Conservation (phyloP, 2,329 filamentous ascomycete genomes). For the Cladosporium sp. region DNA sequence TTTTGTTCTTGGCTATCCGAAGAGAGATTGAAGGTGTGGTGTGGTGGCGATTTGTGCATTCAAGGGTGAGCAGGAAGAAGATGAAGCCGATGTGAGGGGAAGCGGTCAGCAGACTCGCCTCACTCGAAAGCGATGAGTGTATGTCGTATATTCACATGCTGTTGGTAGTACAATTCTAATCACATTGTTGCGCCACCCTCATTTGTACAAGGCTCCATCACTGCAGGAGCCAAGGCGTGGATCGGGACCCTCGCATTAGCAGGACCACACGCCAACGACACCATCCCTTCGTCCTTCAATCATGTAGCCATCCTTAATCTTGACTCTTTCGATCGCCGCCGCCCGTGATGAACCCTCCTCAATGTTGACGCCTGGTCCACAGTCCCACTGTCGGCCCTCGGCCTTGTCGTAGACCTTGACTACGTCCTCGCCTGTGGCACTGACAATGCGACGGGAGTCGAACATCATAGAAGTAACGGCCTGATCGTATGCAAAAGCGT, state of each 20-base stretch:
- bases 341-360: conserved; percentile 50
- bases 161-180: conserved; percentile 5
- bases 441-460: conserved; percentile 81
- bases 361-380: conserved; percentile 70
- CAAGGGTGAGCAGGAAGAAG: not conserved
- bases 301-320: conserved; percentile 90
- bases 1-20: not conserved
- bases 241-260: conserved; percentile 37
- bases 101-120: not conserved
- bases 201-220: not conserved
- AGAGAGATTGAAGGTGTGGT: not conserved
- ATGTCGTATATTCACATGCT: conserved; percentile 11
- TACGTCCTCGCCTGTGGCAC: conserved; percentile 85
- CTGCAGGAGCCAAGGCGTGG: not conserved
- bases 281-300: conserved; percentile 87
- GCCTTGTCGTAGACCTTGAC: conserved; percentile 98
- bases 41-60: not conserved
- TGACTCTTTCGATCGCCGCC: conserved; percentile 69
- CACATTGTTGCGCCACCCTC: not conserved
- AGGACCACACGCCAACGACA: conserved; percentile 85
- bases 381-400: conserved; percentile 94
- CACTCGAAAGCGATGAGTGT: not conserved
- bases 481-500: conserved; percentile 92
- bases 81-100: not conserved
- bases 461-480: conserved; percentile 97